Percentiles rank a stretch among this genome's conserved stretches.
phyloP scores from a whole-genome alignment of 768 basidiomycete species.

The Plicaturopsis crispa region DNA sequence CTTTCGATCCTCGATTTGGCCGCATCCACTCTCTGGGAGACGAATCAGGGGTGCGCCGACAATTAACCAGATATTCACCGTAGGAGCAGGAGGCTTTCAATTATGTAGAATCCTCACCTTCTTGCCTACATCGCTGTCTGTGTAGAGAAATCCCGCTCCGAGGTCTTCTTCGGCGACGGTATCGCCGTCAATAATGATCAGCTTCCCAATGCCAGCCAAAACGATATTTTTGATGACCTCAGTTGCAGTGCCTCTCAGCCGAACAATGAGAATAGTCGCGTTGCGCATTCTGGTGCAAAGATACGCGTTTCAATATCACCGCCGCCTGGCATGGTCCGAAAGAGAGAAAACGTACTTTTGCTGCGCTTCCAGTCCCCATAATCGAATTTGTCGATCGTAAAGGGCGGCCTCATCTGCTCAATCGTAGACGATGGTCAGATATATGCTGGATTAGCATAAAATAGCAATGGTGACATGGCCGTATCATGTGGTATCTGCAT shows the following conservation, averaged over 20 bases:
- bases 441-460: not conserved
- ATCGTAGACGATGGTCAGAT: not conserved
- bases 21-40: slow-evolving; percentile 69
- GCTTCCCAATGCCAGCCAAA: slow-evolving; percentile 87
- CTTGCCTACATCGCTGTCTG: slow-evolving; percentile 87
- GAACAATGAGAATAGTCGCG: slow-evolving; percentile 80
- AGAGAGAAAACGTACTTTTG: slow-evolving; percentile 62
- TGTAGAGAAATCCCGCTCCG: slow-evolving; percentile 87
- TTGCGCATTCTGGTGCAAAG: slow-evolving; percentile 72
- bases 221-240: slow-evolving; percentile 98
- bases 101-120: slow-evolving; percentile 47
- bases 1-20: slow-evolving; percentile 81
- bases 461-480: no score
- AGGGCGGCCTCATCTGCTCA: slow-evolving; percentile 62
- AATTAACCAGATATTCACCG: slow-evolving; percentile 34
- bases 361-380: slow-evolving; percentile 98
- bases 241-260: slow-evolving; percentile 77
- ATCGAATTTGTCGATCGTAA: slow-evolving; percentile 93
- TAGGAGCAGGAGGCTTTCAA: slow-evolving; percentile 6
- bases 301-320: slow-evolving; percentile 2
- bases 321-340: not conserved
- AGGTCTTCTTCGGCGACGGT: slow-evolving; percentile 79
- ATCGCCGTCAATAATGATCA: slow-evolving; percentile 77
- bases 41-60: slow-evolving; percentile 20
- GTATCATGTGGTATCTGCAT: no score